Conservation (phyloP, 306 rosid species). For the Herpetospermum pedunculosum region DNA sequence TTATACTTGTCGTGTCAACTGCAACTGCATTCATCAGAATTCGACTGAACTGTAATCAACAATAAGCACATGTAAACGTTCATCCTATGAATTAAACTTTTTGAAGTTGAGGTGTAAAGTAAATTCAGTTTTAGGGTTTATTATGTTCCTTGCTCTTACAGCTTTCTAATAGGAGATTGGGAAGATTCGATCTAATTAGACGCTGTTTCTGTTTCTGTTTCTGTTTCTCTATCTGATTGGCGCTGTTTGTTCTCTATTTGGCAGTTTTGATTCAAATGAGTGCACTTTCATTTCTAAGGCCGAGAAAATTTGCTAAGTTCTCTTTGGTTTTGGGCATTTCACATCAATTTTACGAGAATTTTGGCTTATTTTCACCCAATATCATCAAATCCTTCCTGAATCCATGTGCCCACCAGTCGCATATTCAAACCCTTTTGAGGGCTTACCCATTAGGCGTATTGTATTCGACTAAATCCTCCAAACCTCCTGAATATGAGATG, state of each 20-base stretch:
- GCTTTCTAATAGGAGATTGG: background rate
- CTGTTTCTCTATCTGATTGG: background rate
- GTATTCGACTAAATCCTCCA: constrained; percentile 47
- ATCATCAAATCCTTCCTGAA: constrained; percentile 8
- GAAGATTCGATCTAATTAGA: background rate
- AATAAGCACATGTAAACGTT: background rate
- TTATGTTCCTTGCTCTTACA: background rate
- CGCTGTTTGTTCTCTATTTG: background rate
- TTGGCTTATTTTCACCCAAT: constrained; percentile 8
- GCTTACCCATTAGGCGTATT: constrained; percentile 25
- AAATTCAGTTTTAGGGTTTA: background rate
- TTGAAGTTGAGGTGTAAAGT: background rate
- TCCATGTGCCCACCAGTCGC: constrained; percentile 12
- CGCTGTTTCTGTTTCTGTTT: background rate
- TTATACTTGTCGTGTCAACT: background rate
- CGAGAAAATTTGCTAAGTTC: constrained; percentile 27
- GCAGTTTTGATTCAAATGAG: constrained; percentile 7
- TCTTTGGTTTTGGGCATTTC: constrained; percentile 13
- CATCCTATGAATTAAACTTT: background rate
- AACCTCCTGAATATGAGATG: constrained; percentile 81
- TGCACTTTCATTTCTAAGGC: constrained; percentile 22
- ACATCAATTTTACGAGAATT: constrained; percentile 9
- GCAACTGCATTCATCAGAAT: background rate
- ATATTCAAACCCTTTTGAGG: constrained; percentile 33
- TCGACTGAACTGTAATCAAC: background rate